A percentile compares a stretch with the other conserved stretches of the same genome.
Evolutionary conservation across 805 yeast genomes (phyloP).

Genomic region (Lipomyces lipofer): DNA sequence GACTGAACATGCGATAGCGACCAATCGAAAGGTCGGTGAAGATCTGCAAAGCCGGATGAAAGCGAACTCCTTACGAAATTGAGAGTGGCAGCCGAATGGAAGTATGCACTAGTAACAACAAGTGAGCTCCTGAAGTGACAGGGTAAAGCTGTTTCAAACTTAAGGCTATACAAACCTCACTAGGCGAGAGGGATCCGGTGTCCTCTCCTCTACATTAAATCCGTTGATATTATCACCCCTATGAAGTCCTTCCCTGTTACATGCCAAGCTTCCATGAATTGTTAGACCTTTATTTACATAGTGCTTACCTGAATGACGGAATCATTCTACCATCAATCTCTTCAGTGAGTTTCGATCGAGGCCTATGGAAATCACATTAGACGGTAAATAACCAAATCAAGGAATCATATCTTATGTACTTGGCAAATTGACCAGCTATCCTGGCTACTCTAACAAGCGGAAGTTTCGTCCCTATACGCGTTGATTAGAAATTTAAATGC

Average conservation of each 20-base stretch:
- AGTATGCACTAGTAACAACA: slow-evolving; percentile 39
- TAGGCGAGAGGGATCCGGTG: slow-evolving; percentile 45
- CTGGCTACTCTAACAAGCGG: slow-evolving; percentile 47
- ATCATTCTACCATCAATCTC: slow-evolving; percentile 43
- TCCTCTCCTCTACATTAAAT: slow-evolving; percentile 42
- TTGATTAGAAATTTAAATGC: no score
- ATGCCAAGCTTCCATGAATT: no score
- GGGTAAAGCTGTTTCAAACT: not conserved
- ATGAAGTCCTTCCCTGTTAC: no score
- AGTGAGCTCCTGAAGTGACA: not conserved
- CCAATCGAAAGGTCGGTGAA: slow-evolving; percentile 45
- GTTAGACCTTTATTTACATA: no score
- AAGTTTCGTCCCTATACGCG: slow-evolving; percentile 37
- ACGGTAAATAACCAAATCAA: not conserved
- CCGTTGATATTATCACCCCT: slow-evolving; percentile 49
- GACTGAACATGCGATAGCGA: slow-evolving; percentile 45
- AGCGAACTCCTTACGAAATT: slow-evolving; percentile 43
- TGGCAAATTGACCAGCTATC: slow-evolving; percentile 49
- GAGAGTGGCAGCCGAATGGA: slow-evolving; percentile 49
- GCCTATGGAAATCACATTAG: slow-evolving; percentile 27
- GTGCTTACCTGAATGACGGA: slow-evolving; percentile 41
- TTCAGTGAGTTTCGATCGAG: slow-evolving; percentile 47
- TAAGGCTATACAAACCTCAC: no score
- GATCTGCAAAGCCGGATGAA: slow-evolving; percentile 45
- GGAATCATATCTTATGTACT: no score